phyloP scores from a whole-genome alignment of 2,329 filamentous ascomycete species.

The Parascedosporium putredinis region DNA sequence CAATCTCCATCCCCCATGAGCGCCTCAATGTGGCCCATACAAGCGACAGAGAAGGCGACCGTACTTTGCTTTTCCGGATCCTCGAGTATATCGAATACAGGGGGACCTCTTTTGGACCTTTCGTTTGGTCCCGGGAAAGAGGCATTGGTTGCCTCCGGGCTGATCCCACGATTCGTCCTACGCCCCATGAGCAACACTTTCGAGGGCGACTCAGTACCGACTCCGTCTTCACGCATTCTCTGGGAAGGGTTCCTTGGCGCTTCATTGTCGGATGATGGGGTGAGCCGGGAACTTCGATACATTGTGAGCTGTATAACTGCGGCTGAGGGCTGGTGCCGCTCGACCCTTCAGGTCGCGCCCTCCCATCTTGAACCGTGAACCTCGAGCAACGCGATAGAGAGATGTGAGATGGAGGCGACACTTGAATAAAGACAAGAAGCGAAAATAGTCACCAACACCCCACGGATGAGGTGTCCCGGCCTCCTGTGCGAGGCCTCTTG shows the following conservation, averaged over 20 bases:
- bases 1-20: conserved; percentile 5
- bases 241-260: too few relatives aligned
- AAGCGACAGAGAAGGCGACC: not conserved
- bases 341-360: not conserved
- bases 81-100: not conserved
- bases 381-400: not conserved
- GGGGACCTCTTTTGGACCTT: not conserved
- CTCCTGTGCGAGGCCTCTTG: too few relatives aligned
- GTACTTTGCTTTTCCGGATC: not conserved
- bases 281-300: not conserved
- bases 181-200: too few relatives aligned
- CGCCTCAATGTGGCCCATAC: not conserved
- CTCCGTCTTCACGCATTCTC: too few relatives aligned
- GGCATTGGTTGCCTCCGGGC: too few relatives aligned
- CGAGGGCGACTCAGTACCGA: too few relatives aligned
- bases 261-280: not conserved
- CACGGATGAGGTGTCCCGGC: too few relatives aligned
- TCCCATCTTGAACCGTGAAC: not conserved
- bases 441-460: too few relatives aligned
- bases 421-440: too few relatives aligned
- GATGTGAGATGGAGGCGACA: not conserved
- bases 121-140: too few relatives aligned
- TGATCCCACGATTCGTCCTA: too few relatives aligned
- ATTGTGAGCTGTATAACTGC: not conserved
- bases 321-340: not conserved